Percentiles rank a stretch among this genome's conserved stretches.
Conservation (phyloP, 768 basidiomycete species). For the Boletus patriciae region DNA sequence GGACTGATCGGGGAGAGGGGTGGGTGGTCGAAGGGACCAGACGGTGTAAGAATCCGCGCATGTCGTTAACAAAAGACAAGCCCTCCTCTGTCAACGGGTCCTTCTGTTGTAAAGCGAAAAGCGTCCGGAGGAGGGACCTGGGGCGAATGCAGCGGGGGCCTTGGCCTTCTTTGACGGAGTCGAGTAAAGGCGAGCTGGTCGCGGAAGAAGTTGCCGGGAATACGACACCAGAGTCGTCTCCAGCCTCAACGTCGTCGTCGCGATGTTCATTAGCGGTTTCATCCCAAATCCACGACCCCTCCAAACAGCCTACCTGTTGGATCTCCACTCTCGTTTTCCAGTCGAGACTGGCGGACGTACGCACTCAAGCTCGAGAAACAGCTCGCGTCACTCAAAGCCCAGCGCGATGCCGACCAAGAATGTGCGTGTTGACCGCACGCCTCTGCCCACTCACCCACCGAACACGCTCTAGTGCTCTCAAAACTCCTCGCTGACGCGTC, state of each 20-base stretch:
- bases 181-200: constrained; percentile 70
- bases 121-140: constrained; percentile 40
- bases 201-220: constrained; percentile 64
- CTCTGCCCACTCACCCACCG: not conserved
- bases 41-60: constrained; percentile 52
- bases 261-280: constrained; percentile 3
- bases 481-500: too few species aligned
- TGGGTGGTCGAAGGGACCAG: constrained; percentile 53
- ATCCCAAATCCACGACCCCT: not conserved
- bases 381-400: constrained; percentile 19
- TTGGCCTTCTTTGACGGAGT: constrained; percentile 56
- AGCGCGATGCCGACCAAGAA: constrained; percentile 25
- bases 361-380: constrained; percentile 32
- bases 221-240: constrained; percentile 53
- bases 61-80: constrained; percentile 33
- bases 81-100: constrained; percentile 23
- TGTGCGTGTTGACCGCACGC: constrained; percentile 12
- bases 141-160: constrained; percentile 48
- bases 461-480: not conserved
- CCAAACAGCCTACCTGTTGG: constrained; percentile 28
- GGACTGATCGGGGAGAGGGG: constrained; percentile 58
- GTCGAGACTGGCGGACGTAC: constrained; percentile 26
- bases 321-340: constrained; percentile 28
- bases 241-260: constrained; percentile 12
- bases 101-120: constrained; percentile 35